phyloP scores from a whole-genome alignment of 768 basidiomycete species.

The Ramaria sp. region DNA sequence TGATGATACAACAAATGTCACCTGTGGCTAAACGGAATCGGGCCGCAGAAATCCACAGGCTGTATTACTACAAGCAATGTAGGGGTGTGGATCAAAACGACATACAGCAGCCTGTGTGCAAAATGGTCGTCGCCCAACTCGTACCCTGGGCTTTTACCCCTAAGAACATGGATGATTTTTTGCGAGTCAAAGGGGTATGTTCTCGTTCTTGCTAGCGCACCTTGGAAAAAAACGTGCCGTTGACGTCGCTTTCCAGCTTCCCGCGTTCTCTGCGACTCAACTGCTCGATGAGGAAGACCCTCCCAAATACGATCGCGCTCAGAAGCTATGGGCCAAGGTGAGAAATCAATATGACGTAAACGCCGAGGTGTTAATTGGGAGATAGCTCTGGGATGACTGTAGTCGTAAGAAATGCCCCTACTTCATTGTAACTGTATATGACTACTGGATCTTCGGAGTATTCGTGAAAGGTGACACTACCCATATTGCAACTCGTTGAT shows the following conservation, averaged over 20 bases:
- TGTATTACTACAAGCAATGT: neutral
- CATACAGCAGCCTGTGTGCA: neutral
- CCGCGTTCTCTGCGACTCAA: neutral
- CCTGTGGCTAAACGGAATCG: no score
- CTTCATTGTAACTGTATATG: conserved; percentile 33
- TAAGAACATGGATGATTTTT: neutral
- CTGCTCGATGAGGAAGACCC: neutral
- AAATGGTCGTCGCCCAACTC: neutral
- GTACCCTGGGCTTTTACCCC: conserved; percentile 2
- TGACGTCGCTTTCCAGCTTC: neutral
- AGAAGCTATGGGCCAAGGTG: conserved; percentile 6
- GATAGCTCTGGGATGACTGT: conserved; percentile 24
- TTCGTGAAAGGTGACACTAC: conserved; percentile 25
- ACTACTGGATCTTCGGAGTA: conserved; percentile 32
- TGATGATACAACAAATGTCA: neutral
- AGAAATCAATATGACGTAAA: neutral
- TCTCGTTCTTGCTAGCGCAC: neutral
- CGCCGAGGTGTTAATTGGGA: neutral
- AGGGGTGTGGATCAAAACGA: neutral
- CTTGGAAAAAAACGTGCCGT: neutral
- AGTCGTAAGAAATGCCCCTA: conserved; percentile 23
- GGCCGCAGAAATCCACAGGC: neutral
- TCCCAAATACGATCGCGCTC: neutral
- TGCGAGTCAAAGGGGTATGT: neutral
- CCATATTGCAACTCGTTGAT: neutral